Evolutionary conservation across 352 stramenopile genomes (phyloP).

Genomic region (Phytophthora sansomeana): DNA sequence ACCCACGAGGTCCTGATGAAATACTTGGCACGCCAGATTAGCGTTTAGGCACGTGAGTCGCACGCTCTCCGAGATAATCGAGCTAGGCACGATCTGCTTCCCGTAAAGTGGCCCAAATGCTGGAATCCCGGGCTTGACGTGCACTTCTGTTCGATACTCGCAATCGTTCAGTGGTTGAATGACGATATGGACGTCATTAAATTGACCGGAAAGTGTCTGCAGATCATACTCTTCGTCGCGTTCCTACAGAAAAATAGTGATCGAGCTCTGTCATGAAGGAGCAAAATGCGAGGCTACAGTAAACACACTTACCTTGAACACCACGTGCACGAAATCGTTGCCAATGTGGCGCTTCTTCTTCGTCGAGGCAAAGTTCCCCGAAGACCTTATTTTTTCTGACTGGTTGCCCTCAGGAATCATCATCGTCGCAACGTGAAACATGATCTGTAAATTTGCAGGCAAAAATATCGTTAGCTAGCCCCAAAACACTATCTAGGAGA

Average conservation of each 20-base stretch:
- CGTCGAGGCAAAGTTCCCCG: conserved; percentile 45
- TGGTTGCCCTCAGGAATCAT: conserved; percentile 52
- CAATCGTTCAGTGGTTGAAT: conserved; percentile 82
- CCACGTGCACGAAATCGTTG: conserved; percentile 90
- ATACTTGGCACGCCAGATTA: conserved; percentile 84
- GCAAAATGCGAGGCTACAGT: not conserved
- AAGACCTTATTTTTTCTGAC: not conserved
- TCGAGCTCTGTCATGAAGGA: no score
- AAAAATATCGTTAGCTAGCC: conserved; percentile 3
- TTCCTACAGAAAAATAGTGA: conserved; percentile 47
- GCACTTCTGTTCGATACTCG: conserved; percentile 79
- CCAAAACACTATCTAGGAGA: not conserved
- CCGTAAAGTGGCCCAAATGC: conserved; percentile 83
- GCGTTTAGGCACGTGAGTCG: conserved; percentile 84
- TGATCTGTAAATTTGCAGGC: conserved; percentile 55
- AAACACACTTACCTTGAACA: conserved; percentile 71
- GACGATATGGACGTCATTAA: conserved; percentile 90
- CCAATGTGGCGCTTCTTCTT: conserved; percentile 91
- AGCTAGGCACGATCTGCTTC: conserved; percentile 72
- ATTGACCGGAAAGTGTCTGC: conserved; percentile 80
- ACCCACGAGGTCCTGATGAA: conserved; percentile 85
- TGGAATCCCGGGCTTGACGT: conserved; percentile 71
- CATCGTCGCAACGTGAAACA: conserved; percentile 90
- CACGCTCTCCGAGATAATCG: conserved; percentile 71
- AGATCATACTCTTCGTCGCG: conserved; percentile 82